Conservation (phyloP, 202 grass and related monocot genomes). For the Panicum virgatum region DNA sequence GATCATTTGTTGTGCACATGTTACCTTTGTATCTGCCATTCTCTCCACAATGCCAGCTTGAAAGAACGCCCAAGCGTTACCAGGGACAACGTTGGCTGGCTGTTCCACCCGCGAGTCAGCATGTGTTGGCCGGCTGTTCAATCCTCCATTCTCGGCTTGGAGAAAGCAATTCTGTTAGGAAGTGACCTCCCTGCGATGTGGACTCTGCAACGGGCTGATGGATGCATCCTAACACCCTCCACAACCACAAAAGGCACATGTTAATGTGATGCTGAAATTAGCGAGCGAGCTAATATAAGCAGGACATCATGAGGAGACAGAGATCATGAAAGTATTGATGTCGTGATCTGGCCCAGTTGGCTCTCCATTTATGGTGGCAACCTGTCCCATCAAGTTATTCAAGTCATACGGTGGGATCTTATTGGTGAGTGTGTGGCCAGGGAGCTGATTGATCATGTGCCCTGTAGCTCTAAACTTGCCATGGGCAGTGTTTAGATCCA, state of each 20-base stretch:
- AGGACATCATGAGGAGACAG: constrained; percentile 36
- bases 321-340: constrained; percentile 20
- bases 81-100: background rate
- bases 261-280: constrained; percentile 31
- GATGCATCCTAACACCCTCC: constrained; percentile 43
- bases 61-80: constrained; percentile 9
- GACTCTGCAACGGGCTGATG: constrained; percentile 35
- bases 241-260: constrained; percentile 23
- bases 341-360: constrained; percentile 33
- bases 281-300: background rate
- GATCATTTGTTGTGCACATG: constrained; percentile 35
- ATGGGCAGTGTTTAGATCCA: too few species aligned
- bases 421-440: constrained; percentile 18
- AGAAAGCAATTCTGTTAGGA: constrained; percentile 28
- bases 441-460: constrained; percentile 26
- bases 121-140: background rate
- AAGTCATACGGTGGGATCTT: constrained; percentile 29
- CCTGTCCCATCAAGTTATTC: constrained; percentile 34
- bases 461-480: constrained; percentile 34
- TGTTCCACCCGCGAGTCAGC: too few species aligned
- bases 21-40: constrained; percentile 5
- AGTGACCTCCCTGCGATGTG: constrained; percentile 12
- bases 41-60: constrained; percentile 11
- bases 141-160: constrained; percentile 8
- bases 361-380: constrained; percentile 44